Base-by-base conservation (phyloP, 176 grass and related monocot genomes). In the Hordeum marinum region DNA sequence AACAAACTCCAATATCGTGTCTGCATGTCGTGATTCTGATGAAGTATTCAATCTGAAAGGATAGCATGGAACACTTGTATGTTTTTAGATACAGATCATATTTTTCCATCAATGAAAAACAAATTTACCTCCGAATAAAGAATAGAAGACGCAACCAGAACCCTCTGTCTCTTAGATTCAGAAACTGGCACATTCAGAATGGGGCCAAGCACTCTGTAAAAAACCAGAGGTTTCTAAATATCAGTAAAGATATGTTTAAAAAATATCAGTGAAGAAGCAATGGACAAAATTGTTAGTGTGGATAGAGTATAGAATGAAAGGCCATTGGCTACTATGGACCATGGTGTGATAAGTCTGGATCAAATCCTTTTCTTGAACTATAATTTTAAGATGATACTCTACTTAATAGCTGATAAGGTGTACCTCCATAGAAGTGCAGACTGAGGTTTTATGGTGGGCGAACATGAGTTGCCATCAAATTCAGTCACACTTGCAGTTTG, bases 151-250 rank as follows among this genome's bases (percentile, higher is more conserved):
- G 90, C 92, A 89, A 97, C 95, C 82, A 97, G 82, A 87, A 97
- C 95, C 76, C 95, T 83, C 40, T 97, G 95, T 88, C 95, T 89
- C 90, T 92, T 97, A 27, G 95, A 91, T 91, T 97, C 95, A 87
- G 90, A 91, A 84, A 97, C 90, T 32, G 95, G 95, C 92, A 94
- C 92, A 83, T 94, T 97, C 29, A 97, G 73, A 92, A 97, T 82
- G 61, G 95, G 90, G 13, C 79, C 90, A 81, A 97, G 92, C 57
- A 97, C 88, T 90, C 95, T 97, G 85, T 75, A 67, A 29, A 89
- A 75, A 94, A 69, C 31, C 72, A 80, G 32, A 87, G 40, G 32
- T 87, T 45, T 85, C 32, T 50, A 90, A 88, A 68, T 54, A 82
- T 81, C 27, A 88, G 45, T 69, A 64, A 40, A 82, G 45, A 63